Conservation (phyloP, 2,329 filamentous ascomycete species). For the Grosmannia penicillata region DNA sequence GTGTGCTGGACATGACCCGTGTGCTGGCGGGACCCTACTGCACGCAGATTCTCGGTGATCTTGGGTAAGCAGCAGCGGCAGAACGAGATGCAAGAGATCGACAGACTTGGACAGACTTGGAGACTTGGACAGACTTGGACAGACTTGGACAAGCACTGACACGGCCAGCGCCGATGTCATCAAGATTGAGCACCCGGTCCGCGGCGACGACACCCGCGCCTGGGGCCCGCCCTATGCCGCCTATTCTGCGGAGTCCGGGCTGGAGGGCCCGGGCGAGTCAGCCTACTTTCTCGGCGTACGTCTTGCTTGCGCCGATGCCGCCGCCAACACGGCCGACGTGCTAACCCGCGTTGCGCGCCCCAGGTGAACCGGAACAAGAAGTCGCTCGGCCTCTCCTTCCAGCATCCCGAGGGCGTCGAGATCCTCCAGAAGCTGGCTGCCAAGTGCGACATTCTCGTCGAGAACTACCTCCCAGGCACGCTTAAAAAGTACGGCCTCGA, state of each 20-base stretch:
- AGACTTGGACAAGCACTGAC: neutral
- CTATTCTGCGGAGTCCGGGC: conserved; percentile 46
- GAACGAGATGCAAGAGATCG: neutral
- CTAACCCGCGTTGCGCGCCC: conserved; percentile 2
- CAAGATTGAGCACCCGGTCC: conserved; percentile 85
- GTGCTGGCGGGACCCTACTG: conserved; percentile 96
- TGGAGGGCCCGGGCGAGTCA: conserved; percentile 68
- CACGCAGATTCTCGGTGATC: conserved; percentile 88
- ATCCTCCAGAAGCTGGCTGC: conserved; percentile 76
- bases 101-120: conserved; percentile 1
- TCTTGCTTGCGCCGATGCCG: neutral
- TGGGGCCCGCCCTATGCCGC: conserved; percentile 92
- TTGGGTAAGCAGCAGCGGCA: conserved; percentile 49
- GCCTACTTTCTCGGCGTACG: conserved; percentile 82
- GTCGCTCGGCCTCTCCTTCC: conserved; percentile 81
- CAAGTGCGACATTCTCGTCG: conserved; percentile 82
- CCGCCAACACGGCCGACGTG: too few species aligned
- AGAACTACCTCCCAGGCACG: conserved; percentile 87
- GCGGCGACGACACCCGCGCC: conserved; percentile 85
- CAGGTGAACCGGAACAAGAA: conserved; percentile 97
- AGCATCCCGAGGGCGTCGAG: conserved; percentile 66
- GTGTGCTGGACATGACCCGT: conserved; percentile 91
- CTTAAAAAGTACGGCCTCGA: conserved; percentile 86
- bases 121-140: too few species aligned
- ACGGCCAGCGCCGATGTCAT: conserved; percentile 75